Percentiles rank a stretch among this genome's conserved stretches.
Conservation (phyloP, 2,329 filamentous ascomycete genomes). For the Diplocarpon mali region DNA sequence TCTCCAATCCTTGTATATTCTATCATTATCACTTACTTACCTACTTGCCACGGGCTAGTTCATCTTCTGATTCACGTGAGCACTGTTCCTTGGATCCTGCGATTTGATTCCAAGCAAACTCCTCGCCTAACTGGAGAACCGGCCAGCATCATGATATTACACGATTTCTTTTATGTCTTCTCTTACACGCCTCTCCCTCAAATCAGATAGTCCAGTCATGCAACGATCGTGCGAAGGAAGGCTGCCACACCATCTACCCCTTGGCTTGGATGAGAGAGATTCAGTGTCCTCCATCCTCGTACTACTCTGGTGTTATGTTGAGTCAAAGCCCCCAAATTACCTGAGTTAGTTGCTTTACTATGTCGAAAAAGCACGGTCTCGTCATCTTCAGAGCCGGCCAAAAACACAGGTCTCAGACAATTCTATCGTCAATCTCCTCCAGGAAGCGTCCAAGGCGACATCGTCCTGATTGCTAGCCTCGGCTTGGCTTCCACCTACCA, state of each 20-base stretch:
- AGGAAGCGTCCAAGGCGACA: no score
- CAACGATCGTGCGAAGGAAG: neutral
- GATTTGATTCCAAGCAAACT: no score
- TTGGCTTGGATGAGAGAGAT: constrained; percentile 31
- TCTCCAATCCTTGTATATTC: no score
- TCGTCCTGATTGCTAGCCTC: constrained; percentile 1
- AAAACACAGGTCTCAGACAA: neutral
- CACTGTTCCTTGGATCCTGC: no score
- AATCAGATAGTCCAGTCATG: neutral
- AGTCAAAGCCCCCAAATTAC: constrained; percentile 30
- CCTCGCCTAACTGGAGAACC: no score
- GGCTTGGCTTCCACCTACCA: neutral
- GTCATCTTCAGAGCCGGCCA: constrained; percentile 36
- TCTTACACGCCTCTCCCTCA: neutral
- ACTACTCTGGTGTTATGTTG: constrained; percentile 32
- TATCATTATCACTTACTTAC: no score
- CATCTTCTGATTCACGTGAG: no score
- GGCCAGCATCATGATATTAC: no score
- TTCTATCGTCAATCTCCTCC: neutral
- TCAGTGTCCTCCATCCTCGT: constrained; percentile 34
- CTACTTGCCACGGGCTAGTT: no score
- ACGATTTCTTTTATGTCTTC: no score
- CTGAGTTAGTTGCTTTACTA: constrained; percentile 29
- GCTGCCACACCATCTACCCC: constrained; percentile 32
- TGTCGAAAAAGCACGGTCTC: constrained; percentile 30